Evolutionary conservation across 306 rosid species (phyloP), one percentile per base, ranked within the genome.

Genomic region (Elaeagnus macrophylla): DNA sequence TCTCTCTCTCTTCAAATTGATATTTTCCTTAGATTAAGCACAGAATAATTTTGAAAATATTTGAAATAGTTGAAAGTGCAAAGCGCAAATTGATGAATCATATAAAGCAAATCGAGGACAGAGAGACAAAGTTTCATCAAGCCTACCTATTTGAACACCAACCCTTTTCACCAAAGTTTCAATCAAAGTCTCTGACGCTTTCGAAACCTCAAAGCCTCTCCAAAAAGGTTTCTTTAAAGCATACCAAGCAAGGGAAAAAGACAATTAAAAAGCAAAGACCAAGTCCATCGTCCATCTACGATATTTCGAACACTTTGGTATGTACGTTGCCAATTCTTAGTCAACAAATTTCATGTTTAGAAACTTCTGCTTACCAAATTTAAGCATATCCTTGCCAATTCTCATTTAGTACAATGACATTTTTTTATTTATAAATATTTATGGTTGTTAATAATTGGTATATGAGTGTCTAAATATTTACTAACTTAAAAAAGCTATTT

Each of bases 61-160:
- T 25, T 25, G 4, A 25, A 25, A 25, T 25, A 25, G 32, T 25
- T 25, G 0, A 5, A 25, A 25, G 32, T 25, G 4, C 4, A 39
- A 47, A n/a, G 43, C 25, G 15, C 10, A 17, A 44, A 56, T n/a
- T 13, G 14, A 38, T 37, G 69, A 59, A 59, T 57, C 48, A 68
- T 41, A 69, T 13, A 72, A 53, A 41, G 18, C 11, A 72, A 67
- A 14, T 13, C 8, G 2, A 13, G 47, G 12, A 32, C 3, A 59
- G 51, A 64, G 54, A 61, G 19, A 12, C 12, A 11, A 56, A 54
- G 43, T 25, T 60, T 66, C 49, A 37, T 60, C 42, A 69, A 50
- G 51, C 78, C 51, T 75, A 83, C 84, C 82, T 53, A 72, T 69
- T 72, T 66, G 44, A 68, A 65, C 57, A 76, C 77, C 81, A 76